Percentiles rank a stretch among this genome's conserved stretches.
phyloP scores from a whole-genome alignment of 139 green algal genomes.

The Chlorella sp. region DNA sequence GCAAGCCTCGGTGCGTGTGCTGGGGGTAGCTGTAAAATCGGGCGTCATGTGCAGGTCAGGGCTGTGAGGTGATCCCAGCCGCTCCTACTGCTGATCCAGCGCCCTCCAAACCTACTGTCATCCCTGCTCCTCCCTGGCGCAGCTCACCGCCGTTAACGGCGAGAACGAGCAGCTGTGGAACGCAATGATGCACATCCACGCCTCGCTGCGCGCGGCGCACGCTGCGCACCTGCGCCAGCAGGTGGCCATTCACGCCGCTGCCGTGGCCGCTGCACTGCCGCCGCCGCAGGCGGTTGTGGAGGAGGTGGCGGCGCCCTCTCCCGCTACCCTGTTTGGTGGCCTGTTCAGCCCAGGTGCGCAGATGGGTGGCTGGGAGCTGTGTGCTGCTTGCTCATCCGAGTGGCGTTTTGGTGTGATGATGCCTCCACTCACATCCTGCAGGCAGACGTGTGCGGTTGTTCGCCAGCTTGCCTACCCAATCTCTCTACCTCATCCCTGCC shows the following conservation, averaged over 20 bases:
- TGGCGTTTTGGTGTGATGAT: too few relatives aligned
- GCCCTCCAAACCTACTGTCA: not conserved
- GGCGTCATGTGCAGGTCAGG: too few relatives aligned
- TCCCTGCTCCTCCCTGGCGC: not conserved
- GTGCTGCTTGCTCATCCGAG: too few relatives aligned
- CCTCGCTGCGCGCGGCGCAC: conserved; percentile 28
- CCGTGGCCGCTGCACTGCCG: not conserved
- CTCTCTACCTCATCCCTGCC: not conserved
- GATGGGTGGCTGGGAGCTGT: not conserved
- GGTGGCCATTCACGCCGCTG: conserved; percentile 24
- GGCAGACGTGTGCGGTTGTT: too few relatives aligned
- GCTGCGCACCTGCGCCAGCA: conserved; percentile 19
- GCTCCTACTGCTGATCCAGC: not conserved
- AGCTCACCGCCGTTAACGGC: not conserved
- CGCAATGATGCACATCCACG: conserved; percentile 30
- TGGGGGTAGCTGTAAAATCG: too few relatives aligned
- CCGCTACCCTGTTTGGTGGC: conserved; percentile 1
- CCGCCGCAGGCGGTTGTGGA: not conserved
- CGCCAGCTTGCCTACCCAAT: too few relatives aligned
- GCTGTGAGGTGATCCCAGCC: too few relatives aligned
- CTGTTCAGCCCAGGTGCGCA: conserved; percentile 33
- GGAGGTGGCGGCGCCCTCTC: not conserved
- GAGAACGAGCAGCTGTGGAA: conserved; percentile 46
- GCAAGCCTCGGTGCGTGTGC: not conserved
- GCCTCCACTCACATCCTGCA: too few relatives aligned